These are phyloP conservation scores for Basipetospora chlamydospora DNA, from an alignment of 2,329 filamentous ascomycete genomes.

Conservation along the genomic window DNA sequence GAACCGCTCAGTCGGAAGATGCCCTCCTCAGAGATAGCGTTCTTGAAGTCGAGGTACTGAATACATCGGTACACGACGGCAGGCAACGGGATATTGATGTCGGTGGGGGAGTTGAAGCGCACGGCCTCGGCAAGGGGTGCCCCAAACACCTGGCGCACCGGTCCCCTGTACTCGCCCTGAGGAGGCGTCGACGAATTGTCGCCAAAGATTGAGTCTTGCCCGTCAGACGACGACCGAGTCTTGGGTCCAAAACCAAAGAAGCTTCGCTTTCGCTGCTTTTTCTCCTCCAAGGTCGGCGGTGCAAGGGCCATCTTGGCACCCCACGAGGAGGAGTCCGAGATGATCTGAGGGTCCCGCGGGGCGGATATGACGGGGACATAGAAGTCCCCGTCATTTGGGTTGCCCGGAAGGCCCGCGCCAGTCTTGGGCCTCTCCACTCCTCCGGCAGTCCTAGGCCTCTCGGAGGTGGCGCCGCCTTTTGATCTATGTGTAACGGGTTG, in stretches of 20 bases:
- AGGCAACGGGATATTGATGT: slow-evolving; percentile 63
- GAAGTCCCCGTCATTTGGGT: slow-evolving; percentile 18
- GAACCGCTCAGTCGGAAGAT: slow-evolving; percentile 97
- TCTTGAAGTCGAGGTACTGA: slow-evolving; percentile 75
- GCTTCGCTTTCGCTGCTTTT: slow-evolving; percentile 66
- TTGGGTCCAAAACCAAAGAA: slow-evolving; percentile 57
- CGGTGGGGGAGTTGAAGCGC: slow-evolving; percentile 58
- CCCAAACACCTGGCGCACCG: slow-evolving; percentile 65
- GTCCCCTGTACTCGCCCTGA: slow-evolving; percentile 31
- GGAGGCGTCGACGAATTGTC: slow-evolving; percentile 30
- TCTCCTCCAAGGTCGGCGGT: slow-evolving; percentile 49
- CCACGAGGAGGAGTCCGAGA: slow-evolving; percentile 72
- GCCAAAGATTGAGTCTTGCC: slow-evolving; percentile 39
- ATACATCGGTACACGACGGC: slow-evolving; percentile 92
- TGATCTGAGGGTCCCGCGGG: slow-evolving; percentile 70
- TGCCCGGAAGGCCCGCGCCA: slow-evolving; percentile 18
- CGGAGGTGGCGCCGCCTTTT: slow-evolving; percentile 20
- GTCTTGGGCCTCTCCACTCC: slow-evolving; percentile 21
- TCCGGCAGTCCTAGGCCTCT: slow-evolving; percentile 4
- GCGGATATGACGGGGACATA: slow-evolving; percentile 50
- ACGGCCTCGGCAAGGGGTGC: slow-evolving; percentile 77
- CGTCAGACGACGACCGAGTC: slow-evolving; percentile 41
- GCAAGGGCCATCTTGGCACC: slow-evolving; percentile 49
- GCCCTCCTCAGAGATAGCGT: slow-evolving; percentile 74
- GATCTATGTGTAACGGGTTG: neutral